These are phyloP conservation scores for Plectosphaerella cucumerina DNA, from an alignment of 2,329 filamentous ascomycete species.

Conservation along the genomic window DNA sequence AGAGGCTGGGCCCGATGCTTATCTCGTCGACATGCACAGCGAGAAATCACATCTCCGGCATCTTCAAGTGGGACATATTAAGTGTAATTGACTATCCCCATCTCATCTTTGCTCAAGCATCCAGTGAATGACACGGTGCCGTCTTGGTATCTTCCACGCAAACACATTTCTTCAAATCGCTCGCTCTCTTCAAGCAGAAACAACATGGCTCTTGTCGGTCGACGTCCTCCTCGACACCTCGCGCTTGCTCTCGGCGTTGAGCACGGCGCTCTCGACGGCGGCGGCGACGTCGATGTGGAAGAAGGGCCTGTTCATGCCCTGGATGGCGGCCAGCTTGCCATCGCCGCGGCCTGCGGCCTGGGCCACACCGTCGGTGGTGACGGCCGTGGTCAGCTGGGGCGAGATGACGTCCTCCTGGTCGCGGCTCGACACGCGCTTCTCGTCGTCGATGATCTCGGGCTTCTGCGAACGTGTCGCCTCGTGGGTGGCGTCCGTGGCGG, in stretches of 20 bases:
- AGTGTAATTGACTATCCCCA: no score
- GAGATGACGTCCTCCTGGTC: conserved; percentile 13
- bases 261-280: conserved; percentile 39
- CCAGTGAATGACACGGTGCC: no score
- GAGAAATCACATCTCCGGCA: no score
- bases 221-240: conserved; percentile 2
- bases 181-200: background rate
- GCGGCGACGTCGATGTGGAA: conserved; percentile 49
- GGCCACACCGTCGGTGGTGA: conserved; percentile 9
- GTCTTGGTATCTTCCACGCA: no score
- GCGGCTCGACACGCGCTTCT: background rate
- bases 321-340: conserved; percentile 29
- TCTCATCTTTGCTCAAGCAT: no score
- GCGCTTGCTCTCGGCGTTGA: conserved; percentile 21
- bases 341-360: conserved; percentile 11
- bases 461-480: conserved; percentile 7
- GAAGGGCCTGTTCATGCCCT: conserved; percentile 45
- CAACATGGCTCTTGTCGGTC: background rate
- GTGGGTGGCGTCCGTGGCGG: conserved; percentile 12
- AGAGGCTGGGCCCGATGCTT: no score
- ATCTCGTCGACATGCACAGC: no score
- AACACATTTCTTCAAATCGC: no score
- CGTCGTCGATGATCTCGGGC: conserved; percentile 1
- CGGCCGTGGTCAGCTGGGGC: background rate
- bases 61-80: no score